Conservation (phyloP, 805 yeast species). For the Jamesozyma jinghongensis region DNA sequence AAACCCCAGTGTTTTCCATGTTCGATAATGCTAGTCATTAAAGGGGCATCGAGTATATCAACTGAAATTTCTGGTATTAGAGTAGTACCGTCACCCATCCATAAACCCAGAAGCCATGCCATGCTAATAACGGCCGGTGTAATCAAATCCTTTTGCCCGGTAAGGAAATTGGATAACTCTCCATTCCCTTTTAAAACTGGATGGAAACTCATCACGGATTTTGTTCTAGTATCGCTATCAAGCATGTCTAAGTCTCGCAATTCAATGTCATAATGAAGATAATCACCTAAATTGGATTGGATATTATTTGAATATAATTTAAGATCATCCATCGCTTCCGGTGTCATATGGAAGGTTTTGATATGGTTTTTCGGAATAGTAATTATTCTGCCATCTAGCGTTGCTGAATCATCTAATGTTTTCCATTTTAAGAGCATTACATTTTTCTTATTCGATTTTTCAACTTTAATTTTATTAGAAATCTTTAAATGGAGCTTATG, state of each 20-base stretch:
- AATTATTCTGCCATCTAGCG: constrained; percentile 17
- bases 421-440: constrained; percentile 15
- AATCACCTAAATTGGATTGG: constrained; percentile 18
- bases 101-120: constrained; percentile 36
- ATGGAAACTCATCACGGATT: constrained; percentile 29
- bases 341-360: constrained; percentile 18
- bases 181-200: constrained; percentile 33
- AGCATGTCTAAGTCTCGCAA: constrained; percentile 31
- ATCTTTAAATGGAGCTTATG: constrained; percentile 16
- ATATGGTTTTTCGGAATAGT: constrained; percentile 19
- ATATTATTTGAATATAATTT: constrained; percentile 21
- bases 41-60: constrained; percentile 21
- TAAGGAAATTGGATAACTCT: constrained; percentile 25
- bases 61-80: constrained; percentile 26
- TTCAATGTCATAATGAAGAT: constrained; percentile 34
- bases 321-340: constrained; percentile 21
- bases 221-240: constrained; percentile 22
- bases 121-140: constrained; percentile 20
- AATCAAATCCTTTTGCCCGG: constrained; percentile 17
- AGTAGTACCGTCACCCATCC: constrained; percentile 33
- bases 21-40: constrained; percentile 22
- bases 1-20: constrained; percentile 23
- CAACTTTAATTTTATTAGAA: constrained; percentile 14
- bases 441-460: constrained; percentile 14
- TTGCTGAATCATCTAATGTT: constrained; percentile 13